Conservation (phyloP, 1,284 basidiomycete species). For the Wolfiporia cocos region DNA sequence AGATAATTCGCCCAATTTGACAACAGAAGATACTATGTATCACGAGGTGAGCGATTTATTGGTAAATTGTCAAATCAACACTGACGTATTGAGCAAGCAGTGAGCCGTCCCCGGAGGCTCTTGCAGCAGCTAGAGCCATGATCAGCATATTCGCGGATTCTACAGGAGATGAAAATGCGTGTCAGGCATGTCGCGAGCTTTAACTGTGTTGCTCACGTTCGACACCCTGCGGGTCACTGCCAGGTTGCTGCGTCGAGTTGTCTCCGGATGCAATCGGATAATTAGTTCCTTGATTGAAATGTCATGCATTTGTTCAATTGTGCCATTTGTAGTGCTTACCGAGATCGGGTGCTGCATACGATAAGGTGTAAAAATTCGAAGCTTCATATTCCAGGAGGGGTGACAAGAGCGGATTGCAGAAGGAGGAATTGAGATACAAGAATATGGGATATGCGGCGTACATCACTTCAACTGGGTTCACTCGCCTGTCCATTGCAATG, state of each 20-base stretch:
- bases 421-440: constrained; percentile 38
- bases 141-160: constrained; percentile 72
- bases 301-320: neutral
- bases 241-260: neutral
- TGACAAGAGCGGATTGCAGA: constrained; percentile 35
- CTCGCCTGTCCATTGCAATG: constrained; percentile 11
- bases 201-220: constrained; percentile 10
- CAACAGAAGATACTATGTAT: constrained; percentile 41
- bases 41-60: neutral
- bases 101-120: constrained; percentile 47
- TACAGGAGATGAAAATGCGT: constrained; percentile 17
- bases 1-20: constrained; percentile 68
- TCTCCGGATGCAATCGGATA: constrained; percentile 13
- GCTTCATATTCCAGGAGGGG: constrained; percentile 39
- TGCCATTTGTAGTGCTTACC: constrained; percentile 20
- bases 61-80: neutral
- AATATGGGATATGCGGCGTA: constrained; percentile 41
- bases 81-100: constrained; percentile 48
- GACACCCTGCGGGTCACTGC: constrained; percentile 8
- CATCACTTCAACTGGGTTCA: constrained; percentile 42
- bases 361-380: constrained; percentile 14
- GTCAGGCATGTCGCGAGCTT: neutral
- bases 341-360: constrained; percentile 35
- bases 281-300: constrained; percentile 4
- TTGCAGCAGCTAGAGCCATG: constrained; percentile 62